Conservation (phyloP, 495 filamentous ascomycete species). For the Trichoderma virens region DNA sequence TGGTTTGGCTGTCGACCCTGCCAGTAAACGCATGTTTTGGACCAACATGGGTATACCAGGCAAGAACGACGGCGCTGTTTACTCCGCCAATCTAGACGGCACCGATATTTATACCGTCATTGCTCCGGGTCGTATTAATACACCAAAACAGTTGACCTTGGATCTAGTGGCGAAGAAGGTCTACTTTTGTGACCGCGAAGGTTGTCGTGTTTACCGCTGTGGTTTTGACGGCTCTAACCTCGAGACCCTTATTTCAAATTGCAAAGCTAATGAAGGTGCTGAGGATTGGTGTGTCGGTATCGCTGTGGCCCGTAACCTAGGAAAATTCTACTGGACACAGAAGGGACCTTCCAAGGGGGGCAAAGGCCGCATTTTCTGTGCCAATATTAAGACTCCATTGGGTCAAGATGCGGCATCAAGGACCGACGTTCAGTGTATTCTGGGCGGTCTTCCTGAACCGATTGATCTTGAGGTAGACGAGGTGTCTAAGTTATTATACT, state of each 20-base stretch:
- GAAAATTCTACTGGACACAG: slow-evolving; percentile 43
- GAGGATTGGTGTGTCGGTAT: slow-evolving; percentile 42
- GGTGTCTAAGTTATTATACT: slow-evolving; percentile 30
- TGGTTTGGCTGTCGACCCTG: slow-evolving; percentile 29
- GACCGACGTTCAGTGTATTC: slow-evolving; percentile 29
- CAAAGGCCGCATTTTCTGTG: slow-evolving; percentile 36
- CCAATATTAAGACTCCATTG: slow-evolving; percentile 9
- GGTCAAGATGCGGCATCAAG: slow-evolving; percentile 17
- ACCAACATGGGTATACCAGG: slow-evolving; percentile 30
- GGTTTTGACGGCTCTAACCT: slow-evolving; percentile 34
- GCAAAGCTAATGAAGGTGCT: too few species aligned
- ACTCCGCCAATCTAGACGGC: slow-evolving; percentile 8
- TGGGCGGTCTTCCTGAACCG: slow-evolving; percentile 36
- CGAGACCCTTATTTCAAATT: slow-evolving; percentile 27
- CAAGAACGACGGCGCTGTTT: slow-evolving; percentile 9
- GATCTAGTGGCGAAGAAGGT: slow-evolving; percentile 24
- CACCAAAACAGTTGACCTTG: slow-evolving; percentile 42
- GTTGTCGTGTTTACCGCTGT: slow-evolving; percentile 32
- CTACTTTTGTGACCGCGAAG: slow-evolving; percentile 46
- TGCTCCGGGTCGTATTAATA: slow-evolving; percentile 28
- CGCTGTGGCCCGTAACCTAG: slow-evolving; percentile 22
- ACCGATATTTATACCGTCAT: slow-evolving; percentile 34
- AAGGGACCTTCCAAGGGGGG: slow-evolving; percentile 37
- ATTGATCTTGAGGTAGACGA: slow-evolving; percentile 44
- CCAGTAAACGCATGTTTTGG: slow-evolving; percentile 33